A percentile compares a stretch with the other conserved stretches of the same genome.
phyloP scores from a whole-genome alignment of 495 filamentous ascomycete genomes.

The Aspergillus saccharolyticus region DNA sequence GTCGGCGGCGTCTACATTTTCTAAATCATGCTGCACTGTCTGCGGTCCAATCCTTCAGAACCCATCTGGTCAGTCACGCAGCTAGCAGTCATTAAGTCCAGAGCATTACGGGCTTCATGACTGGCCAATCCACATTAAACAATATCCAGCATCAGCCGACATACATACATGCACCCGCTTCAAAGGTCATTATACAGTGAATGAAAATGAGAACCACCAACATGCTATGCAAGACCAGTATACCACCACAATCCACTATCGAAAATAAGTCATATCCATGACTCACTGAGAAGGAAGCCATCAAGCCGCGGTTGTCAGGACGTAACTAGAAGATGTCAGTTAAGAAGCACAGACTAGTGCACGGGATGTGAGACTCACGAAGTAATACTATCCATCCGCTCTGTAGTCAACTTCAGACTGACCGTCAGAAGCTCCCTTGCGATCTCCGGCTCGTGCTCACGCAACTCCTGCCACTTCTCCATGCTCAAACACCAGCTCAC shows the following conservation, averaged over 20 bases:
- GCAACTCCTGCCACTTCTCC: slow-evolving; percentile 64
- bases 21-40: too few species aligned
- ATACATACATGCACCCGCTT: background rate
- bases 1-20: too few species aligned
- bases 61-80: too few species aligned
- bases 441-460: slow-evolving; percentile 64
- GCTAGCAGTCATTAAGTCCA: too few species aligned
- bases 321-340: slow-evolving; percentile 23
- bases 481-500: slow-evolving; percentile 75
- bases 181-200: background rate
- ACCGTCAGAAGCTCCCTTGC: slow-evolving; percentile 80
- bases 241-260: background rate
- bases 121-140: too few species aligned
- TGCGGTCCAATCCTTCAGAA: too few species aligned
- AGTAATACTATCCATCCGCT: slow-evolving; percentile 88
- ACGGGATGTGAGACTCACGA: slow-evolving; percentile 43
- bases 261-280: background rate
- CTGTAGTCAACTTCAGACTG: slow-evolving; percentile 78
- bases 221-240: slow-evolving; percentile 1
- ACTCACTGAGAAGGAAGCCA: background rate
- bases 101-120: too few species aligned
- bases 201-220: background rate
- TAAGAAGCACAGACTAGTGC: background rate
- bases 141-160: background rate
- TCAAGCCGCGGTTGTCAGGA: slow-evolving; percentile 35